phyloP scores from a whole-genome alignment of 1,284 basidiomycete species.

The Ustilago hordei region DNA sequence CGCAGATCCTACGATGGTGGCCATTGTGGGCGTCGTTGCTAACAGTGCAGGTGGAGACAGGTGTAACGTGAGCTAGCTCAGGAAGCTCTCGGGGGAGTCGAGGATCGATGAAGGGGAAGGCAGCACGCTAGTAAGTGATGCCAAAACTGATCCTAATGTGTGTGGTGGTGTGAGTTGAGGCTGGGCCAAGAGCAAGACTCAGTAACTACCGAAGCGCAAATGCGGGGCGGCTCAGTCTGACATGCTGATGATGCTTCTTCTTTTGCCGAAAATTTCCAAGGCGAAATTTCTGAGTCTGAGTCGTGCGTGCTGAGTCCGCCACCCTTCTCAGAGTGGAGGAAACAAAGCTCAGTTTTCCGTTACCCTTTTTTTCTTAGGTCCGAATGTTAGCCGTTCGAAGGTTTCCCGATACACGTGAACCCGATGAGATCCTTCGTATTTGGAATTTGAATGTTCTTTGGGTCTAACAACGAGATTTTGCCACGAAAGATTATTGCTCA shows the following conservation, averaged over 20 bases:
- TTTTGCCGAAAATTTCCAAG: conserved; percentile 30
- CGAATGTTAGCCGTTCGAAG: conserved; percentile 12
- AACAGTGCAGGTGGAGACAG: neutral
- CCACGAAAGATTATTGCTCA: neutral
- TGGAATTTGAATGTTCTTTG: neutral
- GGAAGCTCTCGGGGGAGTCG: neutral
- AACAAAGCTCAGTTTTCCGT: conserved; percentile 3
- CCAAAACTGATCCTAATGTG: neutral
- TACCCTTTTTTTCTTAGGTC: conserved; percentile 9
- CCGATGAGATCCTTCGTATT: neutral
- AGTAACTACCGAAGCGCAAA: neutral
- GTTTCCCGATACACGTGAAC: conserved; percentile 1
- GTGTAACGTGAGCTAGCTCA: neutral
- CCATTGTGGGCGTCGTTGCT: conserved; percentile 22
- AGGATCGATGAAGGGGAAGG: neutral
- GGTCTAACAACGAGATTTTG: neutral
- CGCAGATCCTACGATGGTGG: conserved; percentile 37
- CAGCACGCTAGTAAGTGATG: conserved; percentile 1
- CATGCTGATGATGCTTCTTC: neutral
- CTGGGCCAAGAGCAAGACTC: neutral
- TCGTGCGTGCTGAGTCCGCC: conserved; percentile 23
- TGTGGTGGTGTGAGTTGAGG: conserved; percentile 1
- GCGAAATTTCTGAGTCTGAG: conserved; percentile 7
- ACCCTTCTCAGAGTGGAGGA: conserved; percentile 22
- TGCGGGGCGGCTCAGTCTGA: conserved; percentile 33